phyloP scores from a whole-genome alignment of 805 yeast genomes.

The Sugiyamaella floridensis region DNA sequence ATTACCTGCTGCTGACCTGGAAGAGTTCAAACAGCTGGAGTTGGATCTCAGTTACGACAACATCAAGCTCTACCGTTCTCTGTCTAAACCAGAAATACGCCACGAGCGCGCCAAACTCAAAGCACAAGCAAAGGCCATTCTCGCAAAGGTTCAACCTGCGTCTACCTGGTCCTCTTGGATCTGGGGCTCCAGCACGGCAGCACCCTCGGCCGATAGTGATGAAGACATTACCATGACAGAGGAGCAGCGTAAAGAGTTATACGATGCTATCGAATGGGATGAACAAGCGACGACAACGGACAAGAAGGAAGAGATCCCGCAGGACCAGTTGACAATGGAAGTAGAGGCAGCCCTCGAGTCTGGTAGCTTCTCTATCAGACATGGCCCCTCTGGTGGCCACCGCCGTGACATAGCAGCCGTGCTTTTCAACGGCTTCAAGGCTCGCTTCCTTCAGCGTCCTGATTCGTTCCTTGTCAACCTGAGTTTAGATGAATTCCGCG shows the following conservation, averaged over 20 bases:
- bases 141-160: slow-evolving; percentile 1
- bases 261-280: slow-evolving; percentile 88
- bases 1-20: slow-evolving; percentile 15
- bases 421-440: slow-evolving; percentile 72
- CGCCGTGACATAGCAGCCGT: slow-evolving; percentile 59
- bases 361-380: slow-evolving; percentile 66
- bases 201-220: slow-evolving; percentile 7
- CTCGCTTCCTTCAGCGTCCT: slow-evolving; percentile 67
- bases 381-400: slow-evolving; percentile 32
- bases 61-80: slow-evolving; percentile 73
- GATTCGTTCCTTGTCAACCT: slow-evolving; percentile 69
- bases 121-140: slow-evolving; percentile 10
- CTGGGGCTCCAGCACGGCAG: slow-evolving; percentile 20
- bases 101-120: slow-evolving; percentile 40
- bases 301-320: slow-evolving; percentile 48
- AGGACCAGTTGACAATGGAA: slow-evolving; percentile 62
- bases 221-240: slow-evolving; percentile 57
- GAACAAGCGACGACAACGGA: slow-evolving; percentile 45
- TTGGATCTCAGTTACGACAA: slow-evolving; percentile 62
- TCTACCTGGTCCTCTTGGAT: slow-evolving; percentile 26
- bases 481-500: slow-evolving; percentile 70
- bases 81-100: slow-evolving; percentile 61
- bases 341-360: slow-evolving; percentile 59
- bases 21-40: slow-evolving; percentile 49
- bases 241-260: slow-evolving; percentile 81